Conservation (phyloP, 2,329 filamentous ascomycete genomes). For the Colletotrichum limetticola region DNA sequence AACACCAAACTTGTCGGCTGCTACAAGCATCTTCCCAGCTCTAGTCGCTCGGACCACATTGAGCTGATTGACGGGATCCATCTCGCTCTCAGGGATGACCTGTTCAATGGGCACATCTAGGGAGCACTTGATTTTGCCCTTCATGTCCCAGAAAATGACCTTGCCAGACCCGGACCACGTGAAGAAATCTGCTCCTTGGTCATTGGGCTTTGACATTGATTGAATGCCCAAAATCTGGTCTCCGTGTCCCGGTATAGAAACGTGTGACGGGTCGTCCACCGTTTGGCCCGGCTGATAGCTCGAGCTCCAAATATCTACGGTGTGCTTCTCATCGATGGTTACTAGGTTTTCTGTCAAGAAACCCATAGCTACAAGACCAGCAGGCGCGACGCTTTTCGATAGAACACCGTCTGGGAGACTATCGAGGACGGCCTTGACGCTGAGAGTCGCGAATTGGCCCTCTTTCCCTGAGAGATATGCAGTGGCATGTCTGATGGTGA, state of each 20-base stretch:
- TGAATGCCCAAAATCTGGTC: slow-evolving; percentile 80
- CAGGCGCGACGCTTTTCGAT: slow-evolving; percentile 49
- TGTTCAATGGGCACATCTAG: slow-evolving; percentile 78
- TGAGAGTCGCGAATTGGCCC: slow-evolving; percentile 66
- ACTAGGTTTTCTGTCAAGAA: slow-evolving; percentile 75
- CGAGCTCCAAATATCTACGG: slow-evolving; percentile 74
- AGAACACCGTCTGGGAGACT: slow-evolving; percentile 52
- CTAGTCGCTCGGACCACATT: slow-evolving; percentile 69
- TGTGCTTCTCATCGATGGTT: slow-evolving; percentile 79
- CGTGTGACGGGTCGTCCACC: slow-evolving; percentile 52
- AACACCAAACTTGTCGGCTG: slow-evolving; percentile 88
- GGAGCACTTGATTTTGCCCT: slow-evolving; percentile 74
- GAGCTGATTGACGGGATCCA: slow-evolving; percentile 67
- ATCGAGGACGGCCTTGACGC: slow-evolving; percentile 60
- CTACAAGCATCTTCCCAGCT: slow-evolving; percentile 75
- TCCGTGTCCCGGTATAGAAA: slow-evolving; percentile 71
- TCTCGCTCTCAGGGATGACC: slow-evolving; percentile 57
- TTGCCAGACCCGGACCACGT: slow-evolving; percentile 89
- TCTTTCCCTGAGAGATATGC: slow-evolving; percentile 77
- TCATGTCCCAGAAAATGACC: slow-evolving; percentile 83
- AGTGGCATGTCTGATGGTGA: slow-evolving; percentile 67
- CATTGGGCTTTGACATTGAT: slow-evolving; percentile 68
- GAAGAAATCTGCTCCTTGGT: slow-evolving; percentile 77
- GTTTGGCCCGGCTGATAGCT: slow-evolving; percentile 55
- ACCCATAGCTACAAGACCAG: slow-evolving; percentile 73